Evolutionary conservation across 2,329 filamentous ascomycete genomes (phyloP).

Genomic region (Colletotrichum sidae): DNA sequence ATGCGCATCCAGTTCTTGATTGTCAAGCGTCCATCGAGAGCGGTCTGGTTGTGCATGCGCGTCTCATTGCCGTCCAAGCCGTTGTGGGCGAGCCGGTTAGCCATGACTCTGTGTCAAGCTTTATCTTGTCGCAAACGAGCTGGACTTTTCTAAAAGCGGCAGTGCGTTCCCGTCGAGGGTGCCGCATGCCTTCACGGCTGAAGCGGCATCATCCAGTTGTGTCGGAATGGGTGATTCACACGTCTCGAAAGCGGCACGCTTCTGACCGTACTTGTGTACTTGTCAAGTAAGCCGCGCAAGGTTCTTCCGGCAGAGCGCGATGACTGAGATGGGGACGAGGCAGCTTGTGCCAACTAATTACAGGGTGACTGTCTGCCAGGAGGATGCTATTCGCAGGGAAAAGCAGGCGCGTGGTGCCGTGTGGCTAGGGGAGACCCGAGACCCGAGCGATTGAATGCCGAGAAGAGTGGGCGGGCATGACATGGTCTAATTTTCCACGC

Average conservation of each 20-base stretch:
- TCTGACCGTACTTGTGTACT: too few relatives aligned
- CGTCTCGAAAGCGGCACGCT: too few relatives aligned
- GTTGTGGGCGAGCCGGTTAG: background rate
- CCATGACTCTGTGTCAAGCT: too few relatives aligned
- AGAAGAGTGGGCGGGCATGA: conserved; percentile 14
- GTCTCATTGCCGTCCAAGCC: conserved; percentile 13
- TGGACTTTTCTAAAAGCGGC: too few relatives aligned
- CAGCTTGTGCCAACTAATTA: conserved; percentile 2
- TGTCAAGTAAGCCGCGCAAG: too few relatives aligned
- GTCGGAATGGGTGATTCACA: too few relatives aligned
- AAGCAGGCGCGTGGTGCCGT: conserved; percentile 13
- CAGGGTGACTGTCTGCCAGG: conserved; percentile 7
- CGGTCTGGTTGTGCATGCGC: conserved; percentile 19
- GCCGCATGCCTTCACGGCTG: too few relatives aligned
- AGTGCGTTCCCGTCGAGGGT: too few relatives aligned
- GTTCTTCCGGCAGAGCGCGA: too few relatives aligned
- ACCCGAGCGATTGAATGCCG: conserved; percentile 25
- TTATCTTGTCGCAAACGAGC: too few relatives aligned
- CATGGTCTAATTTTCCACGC: conserved; percentile 12
- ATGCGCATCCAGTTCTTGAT: conserved; percentile 2
- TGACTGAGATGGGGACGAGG: background rate
- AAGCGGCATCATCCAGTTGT: too few relatives aligned
- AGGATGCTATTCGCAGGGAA: conserved; percentile 10
- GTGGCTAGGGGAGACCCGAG: conserved; percentile 8
- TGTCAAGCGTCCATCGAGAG: conserved; percentile 12